Conservation (phyloP, 805 yeast genomes). For the Peterozyma xylosa region DNA sequence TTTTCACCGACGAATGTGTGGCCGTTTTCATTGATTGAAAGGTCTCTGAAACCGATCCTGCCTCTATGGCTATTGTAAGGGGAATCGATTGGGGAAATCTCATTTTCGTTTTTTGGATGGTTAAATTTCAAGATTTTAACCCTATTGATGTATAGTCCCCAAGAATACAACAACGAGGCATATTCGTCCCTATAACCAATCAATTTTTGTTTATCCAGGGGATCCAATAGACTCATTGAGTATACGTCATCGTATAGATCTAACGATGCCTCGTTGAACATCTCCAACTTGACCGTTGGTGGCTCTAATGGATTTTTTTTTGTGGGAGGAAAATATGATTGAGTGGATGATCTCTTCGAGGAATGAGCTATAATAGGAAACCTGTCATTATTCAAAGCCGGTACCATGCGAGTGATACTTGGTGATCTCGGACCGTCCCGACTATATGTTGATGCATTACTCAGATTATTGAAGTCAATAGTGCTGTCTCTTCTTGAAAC, state of each 20-base stretch:
- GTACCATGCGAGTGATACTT: neutral
- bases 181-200: slow-evolving; percentile 53
- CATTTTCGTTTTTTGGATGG: slow-evolving; percentile 19
- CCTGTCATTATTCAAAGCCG: neutral
- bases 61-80: slow-evolving; percentile 28
- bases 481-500: slow-evolving; percentile 14
- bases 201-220: slow-evolving; percentile 28
- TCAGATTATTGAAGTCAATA: neutral
- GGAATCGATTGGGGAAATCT: slow-evolving; percentile 13
- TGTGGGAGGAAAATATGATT: neutral
- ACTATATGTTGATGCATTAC: neutral
- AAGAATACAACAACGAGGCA: slow-evolving; percentile 65
- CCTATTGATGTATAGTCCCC: slow-evolving; percentile 82
- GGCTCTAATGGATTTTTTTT: neutral
- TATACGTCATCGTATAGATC: slow-evolving; percentile 37
- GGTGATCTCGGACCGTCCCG: slow-evolving; percentile 1
- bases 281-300: slow-evolving; percentile 33
- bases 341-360: neutral
- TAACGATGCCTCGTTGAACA: slow-evolving; percentile 34
- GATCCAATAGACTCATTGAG: slow-evolving; percentile 30
- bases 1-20: neutral
- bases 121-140: slow-evolving; percentile 73
- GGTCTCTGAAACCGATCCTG: slow-evolving; percentile 19
- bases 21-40: slow-evolving; percentile 7
- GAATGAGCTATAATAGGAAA: neutral